Conservation (phyloP, 345 rosid species). For the Angophora floribunda region DNA sequence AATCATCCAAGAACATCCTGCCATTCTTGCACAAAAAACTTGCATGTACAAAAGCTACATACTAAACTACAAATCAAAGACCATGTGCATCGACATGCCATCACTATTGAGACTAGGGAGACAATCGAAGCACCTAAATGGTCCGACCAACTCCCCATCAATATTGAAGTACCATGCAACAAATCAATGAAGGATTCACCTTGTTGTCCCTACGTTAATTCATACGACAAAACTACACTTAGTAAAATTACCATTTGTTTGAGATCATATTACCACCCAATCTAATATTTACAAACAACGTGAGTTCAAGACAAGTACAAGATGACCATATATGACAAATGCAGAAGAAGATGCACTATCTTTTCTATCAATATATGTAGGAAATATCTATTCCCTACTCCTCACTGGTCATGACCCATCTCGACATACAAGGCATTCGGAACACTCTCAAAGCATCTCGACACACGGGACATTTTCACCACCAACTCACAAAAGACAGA, state of each 20-base stretch:
- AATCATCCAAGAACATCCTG: too few species aligned
- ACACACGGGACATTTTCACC: not conserved
- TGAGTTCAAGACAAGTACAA: not conserved
- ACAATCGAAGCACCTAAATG: not conserved
- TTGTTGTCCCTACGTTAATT: accelerated
- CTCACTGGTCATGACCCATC: not conserved
- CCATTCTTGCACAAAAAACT: too few species aligned
- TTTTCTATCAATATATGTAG: not conserved
- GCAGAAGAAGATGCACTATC: not conserved
- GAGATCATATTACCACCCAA: not conserved
- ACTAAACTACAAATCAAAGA: not conserved
- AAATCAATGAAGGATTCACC: not conserved
- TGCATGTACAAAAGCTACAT: not conserved
- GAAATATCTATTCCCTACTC: not conserved
- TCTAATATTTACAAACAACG: too few species aligned
- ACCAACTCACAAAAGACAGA: not conserved
- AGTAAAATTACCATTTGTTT: not conserved
- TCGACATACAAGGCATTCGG: not conserved
- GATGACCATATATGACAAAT: not conserved
- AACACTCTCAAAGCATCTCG: not conserved
- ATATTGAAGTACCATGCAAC: not conserved
- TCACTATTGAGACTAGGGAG: too few species aligned
- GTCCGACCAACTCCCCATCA: not conserved
- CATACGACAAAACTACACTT: too few species aligned
- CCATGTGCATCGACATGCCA: not conserved